A percentile compares a stretch with the other conserved stretches of the same genome.
phyloP scores from a whole-genome alignment of 1,284 basidiomycete species.

The Ganoderma meredithae region DNA sequence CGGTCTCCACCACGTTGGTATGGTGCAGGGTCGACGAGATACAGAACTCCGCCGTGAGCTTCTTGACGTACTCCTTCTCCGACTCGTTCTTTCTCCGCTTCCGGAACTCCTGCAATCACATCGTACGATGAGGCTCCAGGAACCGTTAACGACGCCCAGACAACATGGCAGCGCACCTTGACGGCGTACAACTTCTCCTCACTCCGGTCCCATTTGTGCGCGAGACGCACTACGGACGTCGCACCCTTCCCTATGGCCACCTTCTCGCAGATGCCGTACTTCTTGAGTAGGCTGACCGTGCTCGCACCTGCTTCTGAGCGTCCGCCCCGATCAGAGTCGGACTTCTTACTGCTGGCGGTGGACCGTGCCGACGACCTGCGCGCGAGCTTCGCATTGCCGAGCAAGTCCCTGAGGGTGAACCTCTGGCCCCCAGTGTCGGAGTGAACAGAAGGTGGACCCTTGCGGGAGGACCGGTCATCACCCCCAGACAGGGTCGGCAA shows the following conservation, averaged over 20 bases:
- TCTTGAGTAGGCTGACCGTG: constrained; percentile 76
- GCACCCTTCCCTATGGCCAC: constrained; percentile 98
- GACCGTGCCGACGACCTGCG: constrained; percentile 78
- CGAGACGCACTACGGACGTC: constrained; percentile 94
- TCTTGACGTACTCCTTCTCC: constrained; percentile 99
- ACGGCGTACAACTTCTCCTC: constrained; percentile 99
- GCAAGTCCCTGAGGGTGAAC: constrained; percentile 82
- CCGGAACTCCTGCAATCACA: constrained; percentile 83
- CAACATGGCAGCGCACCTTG: constrained; percentile 69
- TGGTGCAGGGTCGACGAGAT: constrained; percentile 98
- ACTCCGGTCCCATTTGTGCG: constrained; percentile 97
- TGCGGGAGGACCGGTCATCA: constrained; percentile 37
- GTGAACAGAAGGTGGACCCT: constrained; percentile 51
- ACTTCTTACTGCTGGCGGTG: constrained; percentile 67
- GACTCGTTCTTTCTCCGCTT: constrained; percentile 98
- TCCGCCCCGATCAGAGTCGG: constrained; percentile 72
- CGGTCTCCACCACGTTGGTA: constrained; percentile 97
- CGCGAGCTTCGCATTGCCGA: constrained; percentile 75
- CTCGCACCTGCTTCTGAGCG: constrained; percentile 70
- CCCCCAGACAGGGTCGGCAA: constrained; percentile 39
- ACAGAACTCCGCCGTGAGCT: constrained; percentile 99
- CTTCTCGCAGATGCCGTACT: constrained; percentile 98
- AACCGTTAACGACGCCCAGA: neutral
- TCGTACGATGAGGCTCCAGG: constrained; percentile 4
- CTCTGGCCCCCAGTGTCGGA: constrained; percentile 72